These are phyloP conservation scores for Phytophthora pistaciae DNA, from an alignment of 352 stramenopile species.

Conservation along the genomic window DNA sequence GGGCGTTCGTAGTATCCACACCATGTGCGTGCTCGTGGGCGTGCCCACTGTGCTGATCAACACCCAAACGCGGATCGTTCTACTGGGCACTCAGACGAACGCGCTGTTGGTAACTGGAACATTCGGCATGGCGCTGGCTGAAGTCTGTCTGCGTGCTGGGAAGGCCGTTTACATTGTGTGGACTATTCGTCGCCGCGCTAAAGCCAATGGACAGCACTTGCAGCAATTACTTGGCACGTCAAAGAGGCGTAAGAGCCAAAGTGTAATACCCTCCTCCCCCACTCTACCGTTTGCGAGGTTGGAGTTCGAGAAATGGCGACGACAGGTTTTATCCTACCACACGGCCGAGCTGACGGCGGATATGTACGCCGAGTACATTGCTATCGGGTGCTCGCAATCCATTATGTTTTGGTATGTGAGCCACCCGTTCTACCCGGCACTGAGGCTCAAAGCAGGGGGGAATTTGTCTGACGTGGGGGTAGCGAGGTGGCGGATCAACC, in stretches of 20 bases:
- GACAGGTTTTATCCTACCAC: conserved; percentile 17
- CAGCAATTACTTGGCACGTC: not conserved
- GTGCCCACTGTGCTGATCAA: conserved; percentile 50
- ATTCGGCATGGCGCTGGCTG: conserved; percentile 32
- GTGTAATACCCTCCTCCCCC: not conserved
- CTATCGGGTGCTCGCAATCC: conserved; percentile 33
- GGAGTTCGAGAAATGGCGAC: conserved; percentile 12
- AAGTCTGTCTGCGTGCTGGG: conserved; percentile 29
- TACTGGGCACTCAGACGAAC: conserved; percentile 31
- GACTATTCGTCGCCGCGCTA: conserved; percentile 9
- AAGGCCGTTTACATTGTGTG: conserved; percentile 29
- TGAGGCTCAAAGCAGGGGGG: conserved; percentile 7
- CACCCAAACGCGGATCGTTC: conserved; percentile 43
- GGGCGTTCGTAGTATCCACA: conserved; percentile 31
- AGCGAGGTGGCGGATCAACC: not conserved
- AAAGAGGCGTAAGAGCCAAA: not conserved
- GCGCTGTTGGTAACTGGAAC: conserved; percentile 16
- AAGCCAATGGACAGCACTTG: not conserved
- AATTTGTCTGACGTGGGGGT: not conserved
- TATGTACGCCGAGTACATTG: conserved; percentile 51
- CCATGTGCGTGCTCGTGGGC: conserved; percentile 41
- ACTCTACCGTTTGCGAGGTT: too few species aligned
- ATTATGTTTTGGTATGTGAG: conserved; percentile 37
- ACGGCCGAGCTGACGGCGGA: conserved; percentile 25
- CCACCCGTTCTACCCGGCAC: conserved; percentile 26